Percentiles rank a stretch among this genome's conserved stretches.
Conservation (phyloP, 1,284 basidiomycete species). For the Rhodotorula glutinis region DNA sequence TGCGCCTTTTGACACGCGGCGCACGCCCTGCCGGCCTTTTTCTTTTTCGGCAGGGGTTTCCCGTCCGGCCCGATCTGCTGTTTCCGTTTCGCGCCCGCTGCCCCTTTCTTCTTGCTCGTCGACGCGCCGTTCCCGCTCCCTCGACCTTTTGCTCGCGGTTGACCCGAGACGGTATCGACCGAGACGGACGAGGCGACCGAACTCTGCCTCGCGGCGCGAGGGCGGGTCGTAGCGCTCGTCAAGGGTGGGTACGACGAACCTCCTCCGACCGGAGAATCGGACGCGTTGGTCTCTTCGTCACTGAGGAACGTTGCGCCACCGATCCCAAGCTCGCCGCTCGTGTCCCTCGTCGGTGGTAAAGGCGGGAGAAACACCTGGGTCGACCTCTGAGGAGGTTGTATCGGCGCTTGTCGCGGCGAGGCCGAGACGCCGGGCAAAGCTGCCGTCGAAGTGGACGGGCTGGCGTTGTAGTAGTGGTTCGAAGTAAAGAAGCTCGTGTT, state of each 20-base stretch:
- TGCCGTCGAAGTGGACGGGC: background rate
- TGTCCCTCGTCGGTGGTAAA: background rate
- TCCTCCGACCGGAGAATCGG: background rate
- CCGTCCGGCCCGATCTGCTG: conserved; percentile 23
- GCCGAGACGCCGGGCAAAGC: background rate
- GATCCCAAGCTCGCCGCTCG: background rate
- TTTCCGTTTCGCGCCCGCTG: conserved; percentile 8
- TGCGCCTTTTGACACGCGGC: conserved; percentile 91
- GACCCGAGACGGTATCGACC: background rate
- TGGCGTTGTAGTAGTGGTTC: conserved; percentile 1
- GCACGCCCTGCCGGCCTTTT: conserved; percentile 89
- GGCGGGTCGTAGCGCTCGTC: background rate
- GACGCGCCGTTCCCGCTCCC: background rate
- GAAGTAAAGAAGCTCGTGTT: conserved; percentile 25
- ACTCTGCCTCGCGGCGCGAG: background rate
- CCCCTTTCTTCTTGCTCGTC: conserved; percentile 20
- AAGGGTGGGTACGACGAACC: background rate
- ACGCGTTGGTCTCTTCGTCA: conserved; percentile 21
- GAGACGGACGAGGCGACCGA: conserved; percentile 4
- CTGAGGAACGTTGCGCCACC: conserved; percentile 23
- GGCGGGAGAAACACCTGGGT: conserved; percentile 5
- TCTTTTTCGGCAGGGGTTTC: conserved; percentile 60
- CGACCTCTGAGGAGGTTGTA: background rate
- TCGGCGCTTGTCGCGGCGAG: too few species aligned
- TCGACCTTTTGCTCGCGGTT: background rate